Evolutionary conservation across 75 land plant genomes (phyloP).

Genomic region (Azolla pinnata): DNA sequence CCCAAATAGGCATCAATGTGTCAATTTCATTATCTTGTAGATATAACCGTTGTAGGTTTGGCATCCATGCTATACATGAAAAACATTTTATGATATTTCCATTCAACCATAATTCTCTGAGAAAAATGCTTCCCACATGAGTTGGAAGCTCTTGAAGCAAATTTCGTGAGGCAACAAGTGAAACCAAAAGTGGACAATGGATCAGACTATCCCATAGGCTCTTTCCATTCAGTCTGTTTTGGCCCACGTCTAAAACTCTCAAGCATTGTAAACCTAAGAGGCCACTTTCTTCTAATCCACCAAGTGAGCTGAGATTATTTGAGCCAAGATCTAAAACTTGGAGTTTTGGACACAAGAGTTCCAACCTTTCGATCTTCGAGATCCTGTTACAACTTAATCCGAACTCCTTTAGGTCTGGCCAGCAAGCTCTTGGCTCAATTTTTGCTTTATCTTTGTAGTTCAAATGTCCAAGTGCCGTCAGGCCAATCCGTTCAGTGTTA

Average conservation of each 20-base stretch:
- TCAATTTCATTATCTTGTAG: conserved; percentile 32
- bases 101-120: conserved; percentile 35
- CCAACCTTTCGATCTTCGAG: conserved; percentile 9
- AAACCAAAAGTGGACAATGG: conserved; percentile 26
- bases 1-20: conserved; percentile 18
- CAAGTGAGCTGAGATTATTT: conserved; percentile 25
- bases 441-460: too few relatives aligned
- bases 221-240: conserved; percentile 23
- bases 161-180: conserved; percentile 29
- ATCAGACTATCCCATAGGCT: conserved; percentile 28
- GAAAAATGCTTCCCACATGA: conserved; percentile 23
- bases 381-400: conserved; percentile 17
- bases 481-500: background rate
- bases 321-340: conserved; percentile 20
- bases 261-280: conserved; percentile 15
- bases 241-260: conserved; percentile 25
- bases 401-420: conserved; percentile 18
- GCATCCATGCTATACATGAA: conserved; percentile 29
- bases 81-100: conserved; percentile 23
- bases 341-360: conserved; percentile 23
- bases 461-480: background rate
- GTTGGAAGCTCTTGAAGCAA: conserved; percentile 27
- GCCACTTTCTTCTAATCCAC: conserved; percentile 13
- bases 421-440: conserved; percentile 1
- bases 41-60: conserved; percentile 26